A percentile compares a stretch with the other conserved stretches of the same genome.
These are phyloP conservation scores for Talaromyces islandicus DNA, from an alignment of 2,329 filamentous ascomycete genomes.

Conservation along the genomic window DNA sequence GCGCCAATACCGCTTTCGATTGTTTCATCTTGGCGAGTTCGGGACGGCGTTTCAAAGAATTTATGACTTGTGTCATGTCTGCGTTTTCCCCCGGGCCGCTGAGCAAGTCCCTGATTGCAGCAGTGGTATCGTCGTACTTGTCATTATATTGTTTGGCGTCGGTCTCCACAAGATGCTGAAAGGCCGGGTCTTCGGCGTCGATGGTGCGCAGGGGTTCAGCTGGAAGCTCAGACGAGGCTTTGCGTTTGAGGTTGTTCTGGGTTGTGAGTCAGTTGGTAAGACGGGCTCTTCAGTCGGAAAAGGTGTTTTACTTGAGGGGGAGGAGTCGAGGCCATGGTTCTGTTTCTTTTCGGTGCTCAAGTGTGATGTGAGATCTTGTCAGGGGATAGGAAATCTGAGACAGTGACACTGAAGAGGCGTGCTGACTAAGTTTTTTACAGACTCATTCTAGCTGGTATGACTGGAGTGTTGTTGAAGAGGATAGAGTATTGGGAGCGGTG, in stretches of 20 bases:
- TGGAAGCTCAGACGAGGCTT: background rate
- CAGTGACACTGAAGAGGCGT: background rate
- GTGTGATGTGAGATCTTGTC: background rate
- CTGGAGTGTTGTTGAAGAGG: background rate
- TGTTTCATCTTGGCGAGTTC: slow-evolving; percentile 4
- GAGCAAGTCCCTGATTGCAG: slow-evolving; percentile 2
- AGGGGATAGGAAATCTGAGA: background rate
- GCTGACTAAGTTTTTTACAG: no score
- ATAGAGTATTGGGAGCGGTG: background rate
- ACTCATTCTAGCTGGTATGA: no score
- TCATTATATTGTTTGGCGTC: background rate
- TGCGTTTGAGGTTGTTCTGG: slow-evolving; percentile 4
- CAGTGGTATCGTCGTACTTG: slow-evolving; percentile 2
- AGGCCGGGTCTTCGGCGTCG: background rate
- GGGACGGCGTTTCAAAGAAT: background rate
- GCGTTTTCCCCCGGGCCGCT: background rate
- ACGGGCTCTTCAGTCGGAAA: background rate
- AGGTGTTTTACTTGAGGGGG: background rate
- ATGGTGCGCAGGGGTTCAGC: background rate
- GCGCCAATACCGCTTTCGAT: background rate
- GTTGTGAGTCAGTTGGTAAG: no score
- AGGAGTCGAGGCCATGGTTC: background rate
- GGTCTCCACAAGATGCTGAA: background rate
- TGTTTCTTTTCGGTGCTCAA: background rate
- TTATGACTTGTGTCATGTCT: background rate